These are phyloP conservation scores for Irpex lacteus DNA, from an alignment of 1,284 basidiomycete genomes.

Conservation along the genomic window DNA sequence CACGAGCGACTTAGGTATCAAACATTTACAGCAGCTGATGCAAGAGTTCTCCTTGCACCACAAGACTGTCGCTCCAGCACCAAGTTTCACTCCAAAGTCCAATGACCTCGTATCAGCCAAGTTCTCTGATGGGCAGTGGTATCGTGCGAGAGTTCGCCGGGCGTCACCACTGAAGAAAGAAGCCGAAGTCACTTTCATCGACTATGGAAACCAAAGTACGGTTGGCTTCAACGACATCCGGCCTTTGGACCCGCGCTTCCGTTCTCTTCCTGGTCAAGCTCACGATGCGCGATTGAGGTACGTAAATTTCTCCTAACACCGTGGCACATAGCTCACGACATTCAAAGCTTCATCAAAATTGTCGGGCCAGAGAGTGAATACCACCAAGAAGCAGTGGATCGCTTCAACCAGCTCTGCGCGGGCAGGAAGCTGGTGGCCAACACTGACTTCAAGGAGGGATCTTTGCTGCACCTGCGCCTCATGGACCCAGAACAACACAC, in stretches of 20 bases:
- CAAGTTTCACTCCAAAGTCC: constrained; percentile 73
- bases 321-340: not conserved
- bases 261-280: constrained; percentile 79
- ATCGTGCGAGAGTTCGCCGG: constrained; percentile 86
- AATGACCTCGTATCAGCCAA: constrained; percentile 92
- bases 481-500: constrained; percentile 68
- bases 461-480: constrained; percentile 78
- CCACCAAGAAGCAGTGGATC: constrained; percentile 77
- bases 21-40: constrained; percentile 91
- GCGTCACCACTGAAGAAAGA: constrained; percentile 80
- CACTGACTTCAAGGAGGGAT: constrained; percentile 81
- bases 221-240: constrained; percentile 75
- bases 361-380: constrained; percentile 81
- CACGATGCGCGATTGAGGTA: constrained; percentile 80
- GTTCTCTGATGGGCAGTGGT: constrained; percentile 84
- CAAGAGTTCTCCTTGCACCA: constrained; percentile 87
- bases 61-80: constrained; percentile 54
- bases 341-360: constrained; percentile 80
- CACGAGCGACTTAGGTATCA: constrained; percentile 58
- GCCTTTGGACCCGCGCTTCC: constrained; percentile 85
- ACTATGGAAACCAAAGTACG: constrained; percentile 89
- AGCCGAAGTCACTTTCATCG: constrained; percentile 85
- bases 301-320: constrained; percentile 10
- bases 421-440: constrained; percentile 90
- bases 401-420: constrained; percentile 83